Evolutionary conservation across 2,329 filamentous ascomycete genomes (phyloP).

Genomic region (Aspergillus costaricaensis): DNA sequence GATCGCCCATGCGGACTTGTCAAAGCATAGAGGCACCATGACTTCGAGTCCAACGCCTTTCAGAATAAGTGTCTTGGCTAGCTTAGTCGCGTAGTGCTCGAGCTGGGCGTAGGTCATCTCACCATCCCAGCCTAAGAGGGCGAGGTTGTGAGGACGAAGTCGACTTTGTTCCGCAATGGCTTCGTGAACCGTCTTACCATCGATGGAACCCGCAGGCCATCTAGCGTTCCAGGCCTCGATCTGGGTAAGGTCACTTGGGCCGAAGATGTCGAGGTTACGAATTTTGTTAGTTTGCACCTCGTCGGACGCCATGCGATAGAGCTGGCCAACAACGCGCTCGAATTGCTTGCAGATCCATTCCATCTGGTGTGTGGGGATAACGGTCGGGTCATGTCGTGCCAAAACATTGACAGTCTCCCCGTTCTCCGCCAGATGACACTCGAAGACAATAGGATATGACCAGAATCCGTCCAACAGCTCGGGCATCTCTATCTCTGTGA

Average conservation of each 20-base stretch:
- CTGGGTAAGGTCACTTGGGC: background rate
- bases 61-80: background rate
- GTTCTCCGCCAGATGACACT: background rate
- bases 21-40: constrained; percentile 3
- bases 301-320: background rate
- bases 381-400: background rate
- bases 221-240: background rate
- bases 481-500: background rate
- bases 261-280: background rate
- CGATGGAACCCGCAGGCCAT: background rate
- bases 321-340: background rate
- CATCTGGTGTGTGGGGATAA: background rate
- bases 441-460: background rate
- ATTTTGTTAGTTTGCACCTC: background rate
- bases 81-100: background rate
- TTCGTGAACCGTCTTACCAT: background rate
- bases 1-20: constrained; percentile 2
- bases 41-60: background rate
- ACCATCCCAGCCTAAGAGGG: constrained; percentile 6
- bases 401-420: background rate
- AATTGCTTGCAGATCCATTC: background rate
- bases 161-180: background rate
- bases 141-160: background rate
- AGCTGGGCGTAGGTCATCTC: background rate
- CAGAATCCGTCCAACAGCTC: background rate